Conservation (phyloP, 2,329 filamentous ascomycete species). For the Aureobasidium zeae region DNA sequence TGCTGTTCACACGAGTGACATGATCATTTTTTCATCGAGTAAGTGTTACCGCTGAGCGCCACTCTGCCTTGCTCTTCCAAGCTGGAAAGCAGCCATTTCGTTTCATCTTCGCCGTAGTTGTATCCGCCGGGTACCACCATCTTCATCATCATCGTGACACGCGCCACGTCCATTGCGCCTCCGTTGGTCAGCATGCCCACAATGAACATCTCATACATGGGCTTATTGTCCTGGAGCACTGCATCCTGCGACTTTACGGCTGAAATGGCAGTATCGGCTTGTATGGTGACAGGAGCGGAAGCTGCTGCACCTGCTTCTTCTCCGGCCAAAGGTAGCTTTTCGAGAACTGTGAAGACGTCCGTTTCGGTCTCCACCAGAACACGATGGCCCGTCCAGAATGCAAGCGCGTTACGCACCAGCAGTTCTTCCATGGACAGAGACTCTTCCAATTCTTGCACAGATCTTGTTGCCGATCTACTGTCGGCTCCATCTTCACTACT, state of each 20-base stretch:
- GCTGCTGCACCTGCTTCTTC: slow-evolving; percentile 22
- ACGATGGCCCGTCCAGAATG: slow-evolving; percentile 61
- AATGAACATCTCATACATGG: slow-evolving; percentile 85
- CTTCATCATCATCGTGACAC: slow-evolving; percentile 91
- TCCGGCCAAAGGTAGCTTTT: slow-evolving; percentile 42
- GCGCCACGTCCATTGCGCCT: slow-evolving; percentile 67
- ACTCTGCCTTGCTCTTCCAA: slow-evolving; percentile 67
- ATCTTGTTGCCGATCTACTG: slow-evolving; percentile 26
- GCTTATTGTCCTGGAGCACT: slow-evolving; percentile 57
- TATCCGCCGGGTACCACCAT: slow-evolving; percentile 85
- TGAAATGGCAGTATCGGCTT: slow-evolving; percentile 35
- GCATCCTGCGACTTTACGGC: slow-evolving; percentile 45
- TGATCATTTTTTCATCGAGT: slow-evolving; percentile 21
- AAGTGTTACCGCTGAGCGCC: slow-evolving; percentile 32
- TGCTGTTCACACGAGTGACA: neutral
- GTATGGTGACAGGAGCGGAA: slow-evolving; percentile 30
- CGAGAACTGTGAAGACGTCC: slow-evolving; percentile 58
- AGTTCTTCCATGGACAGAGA: slow-evolving; percentile 62
- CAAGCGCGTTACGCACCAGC: slow-evolving; percentile 57
- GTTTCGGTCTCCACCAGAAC: slow-evolving; percentile 49
- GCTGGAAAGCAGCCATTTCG: slow-evolving; percentile 67
- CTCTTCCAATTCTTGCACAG: slow-evolving; percentile 38
- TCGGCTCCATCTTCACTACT: slow-evolving; percentile 22
- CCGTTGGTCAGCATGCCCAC: slow-evolving; percentile 92
- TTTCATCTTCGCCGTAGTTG: slow-evolving; percentile 78